phyloP scores from a whole-genome alignment of 78 protist genomes.

The Pigoraptor vietnamica region DNA sequence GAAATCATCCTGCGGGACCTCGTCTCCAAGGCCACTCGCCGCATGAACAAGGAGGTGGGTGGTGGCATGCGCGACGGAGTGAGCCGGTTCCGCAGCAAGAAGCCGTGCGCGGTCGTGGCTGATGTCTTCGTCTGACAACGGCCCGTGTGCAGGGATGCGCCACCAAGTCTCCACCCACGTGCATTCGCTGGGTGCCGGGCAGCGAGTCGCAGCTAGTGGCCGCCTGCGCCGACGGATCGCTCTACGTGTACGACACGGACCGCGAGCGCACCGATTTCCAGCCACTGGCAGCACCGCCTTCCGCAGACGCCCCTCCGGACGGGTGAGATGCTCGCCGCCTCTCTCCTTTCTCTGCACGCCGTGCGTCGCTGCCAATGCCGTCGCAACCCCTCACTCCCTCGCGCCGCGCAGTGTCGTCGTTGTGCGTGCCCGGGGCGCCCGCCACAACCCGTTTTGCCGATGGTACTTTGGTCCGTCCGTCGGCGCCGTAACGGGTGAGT shows the following conservation, averaged over 20 bases:
- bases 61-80: too few relatives aligned
- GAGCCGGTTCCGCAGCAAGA: background rate
- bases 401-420: background rate
- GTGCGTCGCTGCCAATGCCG: too few relatives aligned
- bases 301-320: background rate
- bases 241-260: conserved; percentile 29
- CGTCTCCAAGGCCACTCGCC: background rate
- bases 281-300: background rate
- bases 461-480: background rate
- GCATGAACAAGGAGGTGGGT: background rate
- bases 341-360: too few relatives aligned
- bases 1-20: background rate
- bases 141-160: too few relatives aligned
- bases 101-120: background rate
- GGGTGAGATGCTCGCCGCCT: too few relatives aligned
- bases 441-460: background rate
- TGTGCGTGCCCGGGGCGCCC: background rate
- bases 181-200: conserved; percentile 49
- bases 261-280: background rate
- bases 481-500: background rate
- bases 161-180: conserved; percentile 11
- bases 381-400: too few relatives aligned
- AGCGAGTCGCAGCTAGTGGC: conserved; percentile 23
- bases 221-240: conserved; percentile 29
- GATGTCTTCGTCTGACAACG: background rate